Conservation (phyloP, 257 asterid species). For the Nicotiana benthamiana region DNA sequence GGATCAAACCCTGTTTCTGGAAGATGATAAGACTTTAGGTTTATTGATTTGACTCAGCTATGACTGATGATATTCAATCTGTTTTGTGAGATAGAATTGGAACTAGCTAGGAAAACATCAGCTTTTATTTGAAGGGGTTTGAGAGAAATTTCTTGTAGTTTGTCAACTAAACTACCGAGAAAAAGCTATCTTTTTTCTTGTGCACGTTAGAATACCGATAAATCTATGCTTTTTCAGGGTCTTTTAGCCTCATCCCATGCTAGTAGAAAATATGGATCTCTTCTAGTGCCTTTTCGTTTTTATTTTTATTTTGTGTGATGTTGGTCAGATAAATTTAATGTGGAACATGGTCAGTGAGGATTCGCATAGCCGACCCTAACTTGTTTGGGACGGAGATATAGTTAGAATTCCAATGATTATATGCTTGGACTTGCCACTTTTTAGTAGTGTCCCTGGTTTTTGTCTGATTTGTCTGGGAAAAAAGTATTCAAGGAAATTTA, state of each 20-base stretch:
- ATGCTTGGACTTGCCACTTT: neutral
- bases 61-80: neutral
- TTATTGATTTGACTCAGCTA: neutral
- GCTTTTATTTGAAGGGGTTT: neutral
- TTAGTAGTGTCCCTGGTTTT: neutral
- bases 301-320: no score
- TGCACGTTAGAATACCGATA: neutral
- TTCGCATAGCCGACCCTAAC: no score
- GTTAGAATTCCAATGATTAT: neutral
- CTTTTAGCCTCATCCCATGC: no score
- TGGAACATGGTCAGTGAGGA: no score
- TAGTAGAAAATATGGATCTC: no score
- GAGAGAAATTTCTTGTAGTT: neutral
- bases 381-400: no score
- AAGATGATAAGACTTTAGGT: neutral
- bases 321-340: no score
- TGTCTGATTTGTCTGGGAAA: neutral
- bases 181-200: neutral
- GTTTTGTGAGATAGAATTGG: neutral
- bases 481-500: neutral
- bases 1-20: neutral
- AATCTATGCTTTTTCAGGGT: no score
- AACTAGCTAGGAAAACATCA: neutral
- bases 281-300: no score
- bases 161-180: neutral